A percentile compares a stretch with the other conserved stretches of the same genome.
Conservation (phyloP, 176 grass and related monocot species). For the Puccinellia tenuiflora region DNA sequence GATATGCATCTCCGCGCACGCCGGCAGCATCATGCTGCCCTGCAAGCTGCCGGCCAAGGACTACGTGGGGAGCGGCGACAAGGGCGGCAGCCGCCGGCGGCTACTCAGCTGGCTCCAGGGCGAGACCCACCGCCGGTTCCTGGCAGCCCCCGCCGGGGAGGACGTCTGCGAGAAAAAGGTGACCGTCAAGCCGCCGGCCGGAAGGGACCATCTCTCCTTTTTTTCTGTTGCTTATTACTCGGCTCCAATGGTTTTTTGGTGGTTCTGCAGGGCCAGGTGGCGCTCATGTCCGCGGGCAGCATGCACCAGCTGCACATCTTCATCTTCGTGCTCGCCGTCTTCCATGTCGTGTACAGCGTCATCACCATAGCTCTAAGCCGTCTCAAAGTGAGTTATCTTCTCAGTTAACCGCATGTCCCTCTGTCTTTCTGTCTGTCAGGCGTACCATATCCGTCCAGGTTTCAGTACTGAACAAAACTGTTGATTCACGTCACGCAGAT, state of each 20-base stretch:
- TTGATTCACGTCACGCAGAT: too few relatives aligned
- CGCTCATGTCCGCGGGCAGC: conserved; percentile 45
- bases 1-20: conserved; percentile 54
- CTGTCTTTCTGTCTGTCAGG: not conserved
- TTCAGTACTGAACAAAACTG: not conserved
- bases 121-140: conserved; percentile 18
- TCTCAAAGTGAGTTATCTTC: conserved; percentile 46
- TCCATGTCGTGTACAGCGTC: conserved; percentile 82
- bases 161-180: conserved; percentile 8
- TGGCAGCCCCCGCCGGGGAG: not conserved
- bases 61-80: not conserved
- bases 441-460: not conserved
- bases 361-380: conserved; percentile 59
- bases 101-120: conserved; percentile 29
- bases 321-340: conserved; percentile 80
- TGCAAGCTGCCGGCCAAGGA: conserved; percentile 8
- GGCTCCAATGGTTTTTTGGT: not conserved
- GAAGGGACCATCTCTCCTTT: not conserved
- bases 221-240: not conserved
- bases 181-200: not conserved
- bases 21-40: conserved; percentile 58
- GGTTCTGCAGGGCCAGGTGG: conserved; percentile 51
- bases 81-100: not conserved
- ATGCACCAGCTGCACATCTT: conserved; percentile 85
- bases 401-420: not conserved